A percentile compares a stretch with the other conserved stretches of the same genome.
Evolutionary conservation across 2,329 filamentous ascomycete genomes (phyloP).

Genomic region (Diaporthe sp.): DNA sequence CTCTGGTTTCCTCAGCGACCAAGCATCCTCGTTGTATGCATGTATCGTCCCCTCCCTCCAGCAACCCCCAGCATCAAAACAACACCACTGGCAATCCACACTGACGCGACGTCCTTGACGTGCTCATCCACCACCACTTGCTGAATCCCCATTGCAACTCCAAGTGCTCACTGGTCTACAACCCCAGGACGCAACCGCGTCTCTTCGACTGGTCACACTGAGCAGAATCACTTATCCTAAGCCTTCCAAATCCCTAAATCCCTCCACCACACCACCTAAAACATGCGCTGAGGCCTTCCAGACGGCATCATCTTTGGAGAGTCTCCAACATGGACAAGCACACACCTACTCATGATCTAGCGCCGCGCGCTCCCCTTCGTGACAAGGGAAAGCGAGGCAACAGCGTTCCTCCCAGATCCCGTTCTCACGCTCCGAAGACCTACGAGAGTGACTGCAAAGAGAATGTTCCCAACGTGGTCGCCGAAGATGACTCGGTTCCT

Average conservation of each 20-base stretch:
- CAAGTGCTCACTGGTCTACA: constrained; percentile 10
- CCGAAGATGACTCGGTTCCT: constrained; percentile 15
- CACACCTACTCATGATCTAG: constrained; percentile 8
- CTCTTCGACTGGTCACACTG: not conserved
- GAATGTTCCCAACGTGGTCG: constrained; percentile 31
- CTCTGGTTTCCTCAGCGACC: constrained; percentile 27
- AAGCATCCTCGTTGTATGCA: constrained; percentile 1
- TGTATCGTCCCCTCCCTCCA: constrained; percentile 13
- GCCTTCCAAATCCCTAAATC: not conserved
- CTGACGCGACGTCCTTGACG: not conserved
- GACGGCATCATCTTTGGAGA: not conserved
- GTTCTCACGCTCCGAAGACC: constrained; percentile 18
- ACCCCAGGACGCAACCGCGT: not conserved
- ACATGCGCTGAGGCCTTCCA: constrained; percentile 32
- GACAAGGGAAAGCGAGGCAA: constrained; percentile 38
- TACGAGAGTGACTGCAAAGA: constrained; percentile 40
- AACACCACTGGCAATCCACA: not conserved
- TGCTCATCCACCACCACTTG: constrained; percentile 18
- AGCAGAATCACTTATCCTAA: not conserved
- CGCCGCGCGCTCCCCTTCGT: constrained; percentile 34
- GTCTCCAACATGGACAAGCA: constrained; percentile 37
- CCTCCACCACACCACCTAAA: not conserved
- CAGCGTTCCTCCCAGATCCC: constrained; percentile 22
- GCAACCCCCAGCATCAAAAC: constrained; percentile 26
- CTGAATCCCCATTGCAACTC: constrained; percentile 16